These are phyloP conservation scores for Rhodofomes roseus DNA, from an alignment of 1,284 basidiomycete genomes.

Conservation along the genomic window DNA sequence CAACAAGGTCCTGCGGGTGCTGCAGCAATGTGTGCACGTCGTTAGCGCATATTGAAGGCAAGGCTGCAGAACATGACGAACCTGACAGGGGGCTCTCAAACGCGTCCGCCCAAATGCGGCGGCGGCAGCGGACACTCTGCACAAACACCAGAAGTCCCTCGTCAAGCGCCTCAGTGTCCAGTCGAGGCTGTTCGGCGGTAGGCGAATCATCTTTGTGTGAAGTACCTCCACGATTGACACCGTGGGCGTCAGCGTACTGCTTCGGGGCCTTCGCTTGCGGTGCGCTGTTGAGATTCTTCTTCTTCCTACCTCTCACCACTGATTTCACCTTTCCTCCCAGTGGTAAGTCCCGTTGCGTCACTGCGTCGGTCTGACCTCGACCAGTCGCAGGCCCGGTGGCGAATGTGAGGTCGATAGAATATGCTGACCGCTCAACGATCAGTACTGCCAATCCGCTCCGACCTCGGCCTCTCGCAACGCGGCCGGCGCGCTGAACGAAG, in stretches of 20 bases:
- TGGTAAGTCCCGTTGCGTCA: background rate
- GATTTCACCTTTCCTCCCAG: background rate
- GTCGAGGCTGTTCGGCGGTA: background rate
- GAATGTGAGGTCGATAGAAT: background rate
- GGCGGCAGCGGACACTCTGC: background rate
- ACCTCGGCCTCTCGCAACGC: constrained; percentile 15
- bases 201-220: background rate
- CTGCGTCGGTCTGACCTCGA: background rate
- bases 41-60: too few relatives aligned
- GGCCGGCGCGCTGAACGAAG: constrained; percentile 22
- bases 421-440: constrained; percentile 18
- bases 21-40: background rate
- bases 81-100: background rate
- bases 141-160: background rate
- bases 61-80: too few relatives aligned
- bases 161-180: background rate
- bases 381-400: too few relatives aligned
- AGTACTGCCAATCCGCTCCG: constrained; percentile 17
- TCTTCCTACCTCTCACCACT: too few relatives aligned
- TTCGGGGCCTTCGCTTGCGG: background rate
- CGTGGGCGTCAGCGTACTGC: background rate
- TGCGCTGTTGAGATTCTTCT: background rate
- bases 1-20: background rate
- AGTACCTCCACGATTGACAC: background rate
- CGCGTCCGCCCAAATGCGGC: background rate